phyloP scores from a whole-genome alignment of 805 yeast genomes.

The Hanseniaspora hatyaiensis region DNA sequence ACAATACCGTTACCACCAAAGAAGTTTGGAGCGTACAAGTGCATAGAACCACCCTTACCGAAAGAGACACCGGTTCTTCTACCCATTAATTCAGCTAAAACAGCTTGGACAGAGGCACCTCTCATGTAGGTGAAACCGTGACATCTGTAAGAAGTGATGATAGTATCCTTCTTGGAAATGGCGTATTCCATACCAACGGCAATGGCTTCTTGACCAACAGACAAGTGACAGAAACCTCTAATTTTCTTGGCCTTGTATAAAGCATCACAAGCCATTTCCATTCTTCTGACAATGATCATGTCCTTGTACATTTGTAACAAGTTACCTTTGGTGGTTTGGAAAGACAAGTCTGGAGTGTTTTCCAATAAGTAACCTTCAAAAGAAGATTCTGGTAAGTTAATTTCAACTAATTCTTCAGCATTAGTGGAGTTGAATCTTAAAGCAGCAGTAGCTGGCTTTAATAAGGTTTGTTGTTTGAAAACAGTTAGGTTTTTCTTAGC shows the following conservation, averaged over 20 bases:
- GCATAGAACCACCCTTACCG: constrained; percentile 99
- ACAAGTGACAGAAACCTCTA: constrained; percentile 97
- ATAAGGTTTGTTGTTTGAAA: constrained; percentile 15
- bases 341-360: constrained; percentile 50
- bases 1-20: constrained; percentile 99
- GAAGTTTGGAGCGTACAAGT: constrained; percentile 89
- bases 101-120: constrained; percentile 82
- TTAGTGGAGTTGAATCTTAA: constrained; percentile 14
- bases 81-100: constrained; percentile 94
- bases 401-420: constrained; percentile 29
- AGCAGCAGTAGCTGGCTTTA: constrained; percentile 16
- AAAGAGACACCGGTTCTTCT: constrained; percentile 85
- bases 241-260: constrained; percentile 96
- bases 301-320: constrained; percentile 90
- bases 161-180: constrained; percentile 68
- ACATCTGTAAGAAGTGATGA: constrained; percentile 96
- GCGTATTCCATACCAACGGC: constrained; percentile 98
- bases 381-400: constrained; percentile 65
- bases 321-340: constrained; percentile 68
- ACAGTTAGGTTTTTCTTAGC: constrained; percentile 15
- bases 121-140: constrained; percentile 97
- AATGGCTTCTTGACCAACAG: constrained; percentile 97
- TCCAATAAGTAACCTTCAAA: constrained; percentile 78
- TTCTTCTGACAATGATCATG: constrained; percentile 85
- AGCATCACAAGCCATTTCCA: constrained; percentile 99